These are phyloP conservation scores for Hyphopichia burtonii DNA, from an alignment of 1,139 yeast species.

Conservation along the genomic window DNA sequence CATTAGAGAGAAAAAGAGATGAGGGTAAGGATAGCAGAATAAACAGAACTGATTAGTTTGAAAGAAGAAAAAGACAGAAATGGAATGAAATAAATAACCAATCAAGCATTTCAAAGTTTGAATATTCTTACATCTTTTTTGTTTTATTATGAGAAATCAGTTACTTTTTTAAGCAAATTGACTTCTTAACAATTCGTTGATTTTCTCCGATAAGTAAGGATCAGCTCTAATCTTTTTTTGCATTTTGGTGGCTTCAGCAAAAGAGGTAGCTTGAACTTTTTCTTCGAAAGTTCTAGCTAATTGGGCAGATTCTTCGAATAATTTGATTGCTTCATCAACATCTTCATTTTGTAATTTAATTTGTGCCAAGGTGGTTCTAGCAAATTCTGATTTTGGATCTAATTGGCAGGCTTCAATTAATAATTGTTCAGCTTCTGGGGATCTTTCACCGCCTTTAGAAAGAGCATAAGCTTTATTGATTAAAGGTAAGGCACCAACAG, in stretches of 20 bases:
- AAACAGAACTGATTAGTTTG: no score
- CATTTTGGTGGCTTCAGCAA: conserved; percentile 88
- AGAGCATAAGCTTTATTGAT: conserved; percentile 84
- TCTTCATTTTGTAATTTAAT: conserved; percentile 80
- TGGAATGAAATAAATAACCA: no score
- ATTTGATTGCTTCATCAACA: conserved; percentile 75
- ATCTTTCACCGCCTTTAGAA: conserved; percentile 57
- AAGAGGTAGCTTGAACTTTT: conserved; percentile 86
- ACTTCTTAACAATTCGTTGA: conserved; percentile 45
- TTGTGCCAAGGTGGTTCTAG: conserved; percentile 88
- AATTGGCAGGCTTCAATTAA: conserved; percentile 75
- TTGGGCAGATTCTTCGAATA: conserved; percentile 79
- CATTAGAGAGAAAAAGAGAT: not conserved
- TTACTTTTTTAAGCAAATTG: conserved; percentile 6
- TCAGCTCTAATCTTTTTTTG: conserved; percentile 72
- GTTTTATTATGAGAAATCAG: no score
- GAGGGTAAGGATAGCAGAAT: not conserved
- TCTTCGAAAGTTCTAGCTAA: conserved; percentile 85
- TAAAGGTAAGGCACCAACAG: conserved; percentile 86
- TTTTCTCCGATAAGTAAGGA: conserved; percentile 52
- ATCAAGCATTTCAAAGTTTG: no score
- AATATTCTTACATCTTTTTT: no score
- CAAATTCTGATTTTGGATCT: conserved; percentile 88
- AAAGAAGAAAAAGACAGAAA: not conserved
- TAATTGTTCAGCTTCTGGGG: conserved; percentile 64